Base-by-base conservation (phyloP, 1,284 basidiomycete genomes). In the Rhodotorula sp. region DNA sequence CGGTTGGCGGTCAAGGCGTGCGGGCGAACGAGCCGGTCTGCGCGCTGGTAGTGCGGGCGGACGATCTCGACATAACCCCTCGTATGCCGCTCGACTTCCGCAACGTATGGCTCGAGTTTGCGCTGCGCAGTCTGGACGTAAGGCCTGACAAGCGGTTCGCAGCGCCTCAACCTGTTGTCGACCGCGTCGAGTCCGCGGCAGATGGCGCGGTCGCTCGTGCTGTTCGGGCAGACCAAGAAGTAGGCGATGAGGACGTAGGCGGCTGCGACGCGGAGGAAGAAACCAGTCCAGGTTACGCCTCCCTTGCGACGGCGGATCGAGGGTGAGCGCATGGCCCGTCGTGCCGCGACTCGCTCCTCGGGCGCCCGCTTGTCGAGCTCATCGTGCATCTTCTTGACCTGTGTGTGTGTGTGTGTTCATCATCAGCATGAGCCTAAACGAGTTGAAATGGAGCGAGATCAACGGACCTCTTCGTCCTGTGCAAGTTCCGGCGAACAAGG, bases 161-260 rank as follows among this genome's bases (percentile, higher is more conserved):
- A 62, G 28, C 59, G 37, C 8, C 31, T 46, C 30, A 69, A 44
- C 30, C 34, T 47, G 4, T 48, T 6, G 13, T 51, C 30, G 51
- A 66, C 34, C 10, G 34, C 9, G 67, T 69, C 69, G 57, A 72
- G 48, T 1, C 31, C 8, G 31, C 68, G 68, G 57, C 73, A 74
- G 50, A 74, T 66, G 31, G 71, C 64, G 31, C 67, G 62, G 8
- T 69, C 65, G 47, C 69, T 55, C 10, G 61, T 26, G 56, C 73
- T 69, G 58, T 34, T 54, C 1, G 74, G 74, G 62, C 74, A 75
- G 40, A 71, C 72, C 61, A 73, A 26, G 61, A 69, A 65, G 62
- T 64, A 69, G 61, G 68, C 69, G 64, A 71, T 70, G 40, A 62
- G 30, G 58, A 73, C n/a, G 69, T 75, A 75, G 62, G 73, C 51